These are phyloP conservation scores for Cymbopogon citratus DNA, from an alignment of 176 grass and related monocot genomes.

Conservation along the genomic window DNA sequence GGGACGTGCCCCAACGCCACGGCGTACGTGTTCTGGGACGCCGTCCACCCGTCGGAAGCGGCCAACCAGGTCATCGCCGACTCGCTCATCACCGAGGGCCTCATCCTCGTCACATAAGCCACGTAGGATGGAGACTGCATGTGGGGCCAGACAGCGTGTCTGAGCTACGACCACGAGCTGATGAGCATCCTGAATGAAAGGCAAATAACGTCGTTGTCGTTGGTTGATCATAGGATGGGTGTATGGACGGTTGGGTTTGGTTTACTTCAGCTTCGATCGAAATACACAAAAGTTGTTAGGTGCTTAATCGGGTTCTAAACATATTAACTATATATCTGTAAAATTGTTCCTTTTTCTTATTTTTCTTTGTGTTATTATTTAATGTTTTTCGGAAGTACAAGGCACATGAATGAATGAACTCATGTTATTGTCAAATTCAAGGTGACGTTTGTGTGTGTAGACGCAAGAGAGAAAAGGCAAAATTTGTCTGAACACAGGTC, in stretches of 20 bases:
- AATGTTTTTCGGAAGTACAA: neutral
- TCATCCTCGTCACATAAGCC: constrained; percentile 49
- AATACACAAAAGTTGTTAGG: neutral
- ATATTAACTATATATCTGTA: neutral
- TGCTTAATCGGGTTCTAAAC: neutral
- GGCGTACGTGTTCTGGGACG: constrained; percentile 89
- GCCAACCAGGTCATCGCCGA: constrained; percentile 79
- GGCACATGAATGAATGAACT: neutral
- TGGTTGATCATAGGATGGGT: neutral
- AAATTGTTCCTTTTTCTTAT: neutral
- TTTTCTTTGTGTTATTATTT: neutral
- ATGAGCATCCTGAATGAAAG: no score
- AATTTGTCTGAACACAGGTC: neutral
- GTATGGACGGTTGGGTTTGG: neutral
- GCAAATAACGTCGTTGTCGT: constrained; percentile 10
- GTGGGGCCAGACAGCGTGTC: neutral
- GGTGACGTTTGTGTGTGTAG: neutral
- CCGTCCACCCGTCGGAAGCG: constrained; percentile 77
- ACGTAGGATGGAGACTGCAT: neutral
- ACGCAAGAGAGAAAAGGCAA: neutral
- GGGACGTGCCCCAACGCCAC: constrained; percentile 87
- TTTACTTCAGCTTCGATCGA: neutral
- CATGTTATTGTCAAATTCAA: neutral
- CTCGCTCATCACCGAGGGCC: constrained; percentile 52
- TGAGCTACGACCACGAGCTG: neutral